Conservation (phyloP, 306 rosid species). For the Citrullus mucosospermus region DNA sequence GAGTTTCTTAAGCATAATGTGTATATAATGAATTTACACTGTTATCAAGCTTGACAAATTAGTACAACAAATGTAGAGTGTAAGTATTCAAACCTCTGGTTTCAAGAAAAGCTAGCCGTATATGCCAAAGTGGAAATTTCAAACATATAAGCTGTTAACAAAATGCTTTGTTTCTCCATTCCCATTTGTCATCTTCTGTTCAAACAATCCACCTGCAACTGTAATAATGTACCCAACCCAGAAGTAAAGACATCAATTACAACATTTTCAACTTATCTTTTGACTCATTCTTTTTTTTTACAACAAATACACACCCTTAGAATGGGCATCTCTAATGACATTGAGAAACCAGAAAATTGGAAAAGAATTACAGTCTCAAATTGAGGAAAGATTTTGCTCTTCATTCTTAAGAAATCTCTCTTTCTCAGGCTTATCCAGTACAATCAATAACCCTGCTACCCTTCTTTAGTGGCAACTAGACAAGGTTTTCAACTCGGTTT, state of each 20-base stretch:
- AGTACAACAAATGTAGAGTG: no score
- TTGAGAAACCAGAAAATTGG: constrained; percentile 14
- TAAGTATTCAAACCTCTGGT: no score
- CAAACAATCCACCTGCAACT: constrained; percentile 18
- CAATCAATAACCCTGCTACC: constrained; percentile 40
- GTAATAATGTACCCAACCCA: constrained; percentile 14
- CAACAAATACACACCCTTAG: constrained; percentile 41
- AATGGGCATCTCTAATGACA: constrained; percentile 16
- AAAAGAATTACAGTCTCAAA: constrained; percentile 36
- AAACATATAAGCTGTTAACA: neutral
- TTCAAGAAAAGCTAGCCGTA: no score
- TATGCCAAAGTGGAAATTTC: neutral
- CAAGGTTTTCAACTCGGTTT: neutral
- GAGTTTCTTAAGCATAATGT: no score
- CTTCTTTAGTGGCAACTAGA: constrained; percentile 15
- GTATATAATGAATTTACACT: no score
- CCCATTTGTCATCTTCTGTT: constrained; percentile 3
- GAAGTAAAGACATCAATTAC: constrained; percentile 20
- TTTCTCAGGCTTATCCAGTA: constrained; percentile 17
- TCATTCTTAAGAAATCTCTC: constrained; percentile 29
- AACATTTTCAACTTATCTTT: constrained; percentile 34
- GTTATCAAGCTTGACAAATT: no score
- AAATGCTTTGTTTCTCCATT: constrained; percentile 3
- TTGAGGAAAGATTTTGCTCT: constrained; percentile 22
- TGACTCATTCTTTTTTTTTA: constrained; percentile 14